Evolutionary conservation across 1,139 yeast genomes (phyloP).

Genomic region (Yamadazyma membranifaciens): DNA sequence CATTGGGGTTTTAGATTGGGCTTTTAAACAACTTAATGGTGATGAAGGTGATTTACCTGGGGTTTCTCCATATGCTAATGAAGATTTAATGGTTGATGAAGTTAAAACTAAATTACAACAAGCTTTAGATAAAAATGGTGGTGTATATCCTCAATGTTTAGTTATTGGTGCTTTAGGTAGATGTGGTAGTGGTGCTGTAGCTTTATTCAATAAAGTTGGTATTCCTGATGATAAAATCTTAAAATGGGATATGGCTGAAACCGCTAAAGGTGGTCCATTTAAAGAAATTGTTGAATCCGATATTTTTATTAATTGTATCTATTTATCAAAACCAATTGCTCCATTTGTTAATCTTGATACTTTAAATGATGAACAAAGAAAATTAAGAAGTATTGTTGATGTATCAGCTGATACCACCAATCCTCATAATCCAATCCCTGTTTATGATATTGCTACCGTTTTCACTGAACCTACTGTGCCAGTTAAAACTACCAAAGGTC

Average conservation of each 20-base stretch:
- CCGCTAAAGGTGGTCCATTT: conserved; percentile 97
- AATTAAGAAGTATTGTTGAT: conserved; percentile 87
- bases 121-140: conserved; percentile 62
- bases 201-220: conserved; percentile 78
- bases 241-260: conserved; percentile 97
- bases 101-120: conserved; percentile 59
- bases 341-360: conserved; percentile 77
- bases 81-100: conserved; percentile 65
- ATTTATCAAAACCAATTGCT: conserved; percentile 88
- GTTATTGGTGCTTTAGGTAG: conserved; percentile 98
- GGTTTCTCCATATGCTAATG: conserved; percentile 80
- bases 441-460: conserved; percentile 84
- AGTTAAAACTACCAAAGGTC: conserved; percentile 76
- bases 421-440: conserved; percentile 97
- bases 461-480: conserved; percentile 86
- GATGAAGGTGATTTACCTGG: conserved; percentile 68
- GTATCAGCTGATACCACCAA: conserved; percentile 98
- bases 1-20: conserved; percentile 91
- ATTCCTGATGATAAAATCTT: conserved; percentile 78
- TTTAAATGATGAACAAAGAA: conserved; percentile 66
- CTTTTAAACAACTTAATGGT: conserved; percentile 75
- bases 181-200: conserved; percentile 98
- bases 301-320: conserved; percentile 92
- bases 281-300: conserved; percentile 84
- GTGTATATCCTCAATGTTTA: conserved; percentile 71